phyloP scores from a whole-genome alignment of 1,139 yeast species.

The Eremothecium coryli region DNA sequence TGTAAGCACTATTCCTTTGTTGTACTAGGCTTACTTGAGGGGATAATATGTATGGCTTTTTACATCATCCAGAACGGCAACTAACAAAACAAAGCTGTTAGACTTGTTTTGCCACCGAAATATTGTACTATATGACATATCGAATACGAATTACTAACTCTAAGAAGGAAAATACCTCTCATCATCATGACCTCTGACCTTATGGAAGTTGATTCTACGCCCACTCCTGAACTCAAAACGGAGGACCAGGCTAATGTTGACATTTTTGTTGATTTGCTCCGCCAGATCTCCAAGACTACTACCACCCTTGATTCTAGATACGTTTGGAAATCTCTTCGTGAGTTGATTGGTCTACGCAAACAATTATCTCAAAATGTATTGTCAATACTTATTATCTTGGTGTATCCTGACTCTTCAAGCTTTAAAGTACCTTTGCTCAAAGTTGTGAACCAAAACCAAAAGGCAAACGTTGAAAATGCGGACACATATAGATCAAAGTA shows the following conservation, averaged over 20 bases:
- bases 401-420: conserved; percentile 42
- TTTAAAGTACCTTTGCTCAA: conserved; percentile 40
- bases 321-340: conserved; percentile 77
- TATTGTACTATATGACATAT: too few relatives aligned
- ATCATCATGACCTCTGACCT: conserved; percentile 19
- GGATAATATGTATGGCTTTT: not conserved
- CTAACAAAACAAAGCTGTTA: too few relatives aligned
- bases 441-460: conserved; percentile 32
- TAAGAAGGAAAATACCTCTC: too few relatives aligned
- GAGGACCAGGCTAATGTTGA: conserved; percentile 26
- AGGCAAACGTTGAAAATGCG: conserved; percentile 28
- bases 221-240: conserved; percentile 16
- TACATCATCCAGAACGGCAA: too few relatives aligned
- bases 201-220: conserved; percentile 26
- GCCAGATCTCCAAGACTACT: conserved; percentile 50
- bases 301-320: conserved; percentile 76
- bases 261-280: conserved; percentile 27
- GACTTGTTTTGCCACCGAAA: too few relatives aligned
- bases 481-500: conserved; percentile 25
- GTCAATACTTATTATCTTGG: conserved; percentile 41
- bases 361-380: conserved; percentile 48
- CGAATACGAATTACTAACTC: too few relatives aligned
- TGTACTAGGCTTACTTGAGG: not conserved
- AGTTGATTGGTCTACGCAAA: conserved; percentile 66
- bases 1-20: not conserved